Evolutionary conservation across 2,329 filamentous ascomycete genomes (phyloP).

Genomic region (Venturia asperata): DNA sequence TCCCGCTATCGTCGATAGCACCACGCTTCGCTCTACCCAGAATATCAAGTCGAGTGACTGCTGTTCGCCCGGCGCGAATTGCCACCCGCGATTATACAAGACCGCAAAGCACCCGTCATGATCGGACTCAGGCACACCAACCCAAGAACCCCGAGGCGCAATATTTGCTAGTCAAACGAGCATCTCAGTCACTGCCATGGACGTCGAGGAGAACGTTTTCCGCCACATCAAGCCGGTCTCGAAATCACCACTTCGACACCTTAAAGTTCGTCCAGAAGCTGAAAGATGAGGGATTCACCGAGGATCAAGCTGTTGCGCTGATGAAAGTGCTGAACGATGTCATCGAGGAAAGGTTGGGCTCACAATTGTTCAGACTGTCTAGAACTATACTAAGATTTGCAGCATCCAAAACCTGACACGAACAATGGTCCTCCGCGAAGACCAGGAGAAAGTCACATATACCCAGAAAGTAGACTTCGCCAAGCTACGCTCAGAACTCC

Average conservation of each 20-base stretch:
- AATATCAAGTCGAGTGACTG: conserved; percentile 1
- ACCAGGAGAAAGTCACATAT: conserved; percentile 70
- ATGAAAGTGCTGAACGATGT: conserved; percentile 97
- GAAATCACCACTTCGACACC: conserved; percentile 96
- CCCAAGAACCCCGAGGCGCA: not conserved
- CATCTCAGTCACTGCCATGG: not conserved
- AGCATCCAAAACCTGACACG: conserved; percentile 95
- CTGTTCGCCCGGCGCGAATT: not conserved
- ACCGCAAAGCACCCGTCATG: not conserved
- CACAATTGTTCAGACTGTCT: not conserved
- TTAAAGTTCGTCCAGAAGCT: conserved; percentile 92
- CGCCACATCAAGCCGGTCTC: conserved; percentile 51
- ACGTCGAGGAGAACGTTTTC: conserved; percentile 48
- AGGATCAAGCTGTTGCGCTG: conserved; percentile 94
- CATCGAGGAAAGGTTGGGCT: conserved; percentile 74
- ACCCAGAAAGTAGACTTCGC: conserved; percentile 95
- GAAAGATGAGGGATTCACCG: conserved; percentile 86
- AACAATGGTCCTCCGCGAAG: conserved; percentile 96
- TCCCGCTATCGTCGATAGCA: not conserved
- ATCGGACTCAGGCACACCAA: not conserved
- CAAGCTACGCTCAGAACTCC: conserved; percentile 87
- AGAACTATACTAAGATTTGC: conserved; percentile 17
- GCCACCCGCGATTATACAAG: not conserved
- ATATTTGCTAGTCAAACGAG: not conserved
- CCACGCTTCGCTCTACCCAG: conserved; percentile 10